Percentiles rank a stretch among this genome's conserved stretches.
Evolutionary conservation across 2,329 filamentous ascomycete genomes (phyloP).

Genomic region (Botrytis galanthina): DNA sequence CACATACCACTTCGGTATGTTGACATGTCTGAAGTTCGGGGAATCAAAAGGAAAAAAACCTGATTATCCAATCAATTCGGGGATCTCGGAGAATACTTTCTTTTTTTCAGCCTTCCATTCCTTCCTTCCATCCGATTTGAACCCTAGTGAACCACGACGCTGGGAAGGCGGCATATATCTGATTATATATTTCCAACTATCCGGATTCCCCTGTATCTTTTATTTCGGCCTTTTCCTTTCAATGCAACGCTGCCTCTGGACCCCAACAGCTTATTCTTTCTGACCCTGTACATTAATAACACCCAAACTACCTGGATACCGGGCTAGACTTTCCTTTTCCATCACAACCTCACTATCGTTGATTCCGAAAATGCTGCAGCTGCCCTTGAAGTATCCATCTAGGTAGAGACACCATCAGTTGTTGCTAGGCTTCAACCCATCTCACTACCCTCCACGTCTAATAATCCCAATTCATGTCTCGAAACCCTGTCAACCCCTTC

Average conservation of each 20-base stretch:
- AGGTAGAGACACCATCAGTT: background rate
- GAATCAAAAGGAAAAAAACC: background rate
- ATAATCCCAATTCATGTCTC: conserved; percentile 10
- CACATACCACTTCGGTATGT: background rate
- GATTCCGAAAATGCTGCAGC: background rate
- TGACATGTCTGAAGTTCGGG: background rate
- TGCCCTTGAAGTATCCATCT: background rate
- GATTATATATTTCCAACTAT: conserved; percentile 2
- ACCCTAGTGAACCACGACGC: conserved; percentile 19
- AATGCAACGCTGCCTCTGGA: conserved; percentile 7
- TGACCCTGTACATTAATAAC: background rate
- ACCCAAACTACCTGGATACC: background rate
- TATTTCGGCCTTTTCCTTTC: conserved; percentile 11
- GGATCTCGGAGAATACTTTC: conserved; percentile 11
- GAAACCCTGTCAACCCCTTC: conserved; percentile 6
- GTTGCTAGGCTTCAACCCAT: conserved; percentile 6
- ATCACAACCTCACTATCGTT: background rate
- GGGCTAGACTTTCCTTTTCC: background rate
- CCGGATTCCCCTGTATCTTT: conserved; percentile 1
- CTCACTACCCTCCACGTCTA: background rate
- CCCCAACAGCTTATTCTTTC: conserved; percentile 1
- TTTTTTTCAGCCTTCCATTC: conserved; percentile 18
- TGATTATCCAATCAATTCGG: conserved; percentile 15
- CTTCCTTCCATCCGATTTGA: conserved; percentile 14
- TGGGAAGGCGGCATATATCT: conserved; percentile 15